Conservation (phyloP, 805 yeast species). For the Geotrichum ghanense region DNA sequence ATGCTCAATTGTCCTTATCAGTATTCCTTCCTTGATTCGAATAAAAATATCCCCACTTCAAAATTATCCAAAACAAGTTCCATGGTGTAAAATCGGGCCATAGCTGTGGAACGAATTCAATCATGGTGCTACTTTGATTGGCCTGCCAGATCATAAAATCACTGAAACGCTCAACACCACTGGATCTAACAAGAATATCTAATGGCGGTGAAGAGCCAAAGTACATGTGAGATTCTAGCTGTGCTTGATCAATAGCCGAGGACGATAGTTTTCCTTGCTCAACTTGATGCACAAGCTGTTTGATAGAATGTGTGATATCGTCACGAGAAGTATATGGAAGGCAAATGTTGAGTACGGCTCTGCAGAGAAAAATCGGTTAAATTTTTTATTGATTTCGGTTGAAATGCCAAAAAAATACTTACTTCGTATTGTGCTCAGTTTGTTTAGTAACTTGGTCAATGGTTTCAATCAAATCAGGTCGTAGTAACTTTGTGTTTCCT, state of each 20-base stretch:
- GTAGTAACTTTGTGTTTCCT: constrained; percentile 63
- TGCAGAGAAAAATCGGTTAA: background rate
- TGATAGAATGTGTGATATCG: constrained; percentile 66
- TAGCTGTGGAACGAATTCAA: constrained; percentile 64
- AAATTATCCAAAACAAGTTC: constrained; percentile 58
- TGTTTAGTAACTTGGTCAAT: constrained; percentile 50
- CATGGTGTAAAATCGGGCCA: constrained; percentile 88
- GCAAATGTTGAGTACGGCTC: constrained; percentile 31
- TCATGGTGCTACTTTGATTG: constrained; percentile 39
- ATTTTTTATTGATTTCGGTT: background rate
- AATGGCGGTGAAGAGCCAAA: constrained; percentile 65
- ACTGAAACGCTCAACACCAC: constrained; percentile 76
- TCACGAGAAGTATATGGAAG: constrained; percentile 92
- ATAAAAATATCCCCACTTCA: constrained; percentile 38
- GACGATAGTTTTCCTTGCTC: constrained; percentile 15
- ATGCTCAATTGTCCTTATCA: no score
- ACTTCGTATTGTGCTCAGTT: constrained; percentile 41
- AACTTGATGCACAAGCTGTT: constrained; percentile 30
- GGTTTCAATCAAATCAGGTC: constrained; percentile 54
- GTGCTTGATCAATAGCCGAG: constrained; percentile 34
- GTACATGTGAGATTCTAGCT: constrained; percentile 46
- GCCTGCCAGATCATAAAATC: constrained; percentile 87
- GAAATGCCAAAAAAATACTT: constrained; percentile 1
- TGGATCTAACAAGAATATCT: constrained; percentile 77
- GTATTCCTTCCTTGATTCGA: no score